A percentile compares a stretch with the other conserved stretches of the same genome.
phyloP scores from a whole-genome alignment of 176 grass and related monocot genomes.

The Dendrocalamus sinicus region DNA sequence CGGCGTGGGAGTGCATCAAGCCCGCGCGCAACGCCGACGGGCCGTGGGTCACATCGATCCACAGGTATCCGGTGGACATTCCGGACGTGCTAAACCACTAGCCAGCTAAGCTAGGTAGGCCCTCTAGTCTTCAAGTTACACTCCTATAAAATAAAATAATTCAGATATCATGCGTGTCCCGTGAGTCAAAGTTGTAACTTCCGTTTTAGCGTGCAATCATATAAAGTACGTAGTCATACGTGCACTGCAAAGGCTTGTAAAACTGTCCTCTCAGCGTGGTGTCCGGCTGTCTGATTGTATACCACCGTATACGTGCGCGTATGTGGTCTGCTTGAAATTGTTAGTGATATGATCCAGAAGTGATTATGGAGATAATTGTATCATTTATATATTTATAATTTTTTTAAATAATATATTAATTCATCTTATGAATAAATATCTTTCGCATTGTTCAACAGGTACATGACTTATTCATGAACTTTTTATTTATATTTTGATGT shows the following conservation, averaged over 20 bases:
- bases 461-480: too few species aligned
- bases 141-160: background rate
- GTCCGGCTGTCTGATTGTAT: background rate
- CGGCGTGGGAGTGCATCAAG: conserved; percentile 67
- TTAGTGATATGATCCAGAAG: too few species aligned
- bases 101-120: background rate
- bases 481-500: too few species aligned
- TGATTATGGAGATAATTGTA: too few species aligned
- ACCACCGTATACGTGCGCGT: background rate
- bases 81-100: conserved; percentile 69
- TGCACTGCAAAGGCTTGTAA: background rate
- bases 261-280: background rate
- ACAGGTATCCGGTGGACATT: conserved; percentile 33
- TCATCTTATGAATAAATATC: too few species aligned
- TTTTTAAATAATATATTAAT: too few species aligned
- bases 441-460: too few species aligned
- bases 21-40: background rate
- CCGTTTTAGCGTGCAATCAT: background rate
- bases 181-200: background rate
- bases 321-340: too few species aligned
- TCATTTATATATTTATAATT: too few species aligned
- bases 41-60: conserved; percentile 19
- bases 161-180: background rate
- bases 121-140: background rate
- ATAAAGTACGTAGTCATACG: background rate